These are phyloP conservation scores for Solanum hybrid DNA, from an alignment of 305 asterid genomes.

Conservation along the genomic window DNA sequence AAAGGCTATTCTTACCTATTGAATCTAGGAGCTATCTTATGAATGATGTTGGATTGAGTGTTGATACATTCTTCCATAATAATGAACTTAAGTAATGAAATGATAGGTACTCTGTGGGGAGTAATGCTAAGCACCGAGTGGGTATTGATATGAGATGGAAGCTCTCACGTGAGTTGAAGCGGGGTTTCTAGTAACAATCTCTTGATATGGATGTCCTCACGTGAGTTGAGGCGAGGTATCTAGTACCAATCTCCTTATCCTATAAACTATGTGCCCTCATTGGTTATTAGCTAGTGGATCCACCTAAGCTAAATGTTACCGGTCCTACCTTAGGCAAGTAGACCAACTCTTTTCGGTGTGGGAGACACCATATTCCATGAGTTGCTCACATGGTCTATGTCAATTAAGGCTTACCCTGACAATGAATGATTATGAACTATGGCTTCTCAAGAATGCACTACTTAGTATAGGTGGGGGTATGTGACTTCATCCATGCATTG, in stretches of 20 bases:
- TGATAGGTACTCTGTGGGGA: neutral
- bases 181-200: neutral
- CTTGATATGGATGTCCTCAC: neutral
- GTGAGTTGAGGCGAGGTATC: neutral
- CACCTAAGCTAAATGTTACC: neutral
- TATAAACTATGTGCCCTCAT: neutral
- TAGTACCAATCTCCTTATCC: neutral
- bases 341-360: neutral
- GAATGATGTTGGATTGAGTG: neutral
- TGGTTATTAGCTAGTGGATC: neutral
- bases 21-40: neutral
- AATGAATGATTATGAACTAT: too few species aligned
- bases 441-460: too few species aligned
- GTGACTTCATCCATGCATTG: too few species aligned
- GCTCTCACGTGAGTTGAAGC: neutral
- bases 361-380: neutral
- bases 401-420: neutral
- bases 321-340: neutral
- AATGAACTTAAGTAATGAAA: neutral
- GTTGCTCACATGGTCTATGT: neutral
- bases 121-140: neutral
- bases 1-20: neutral
- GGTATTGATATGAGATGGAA: neutral
- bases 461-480: too few species aligned
- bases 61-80: neutral